These are phyloP conservation scores for Paulownia fortunei DNA, from an alignment of 257 asterid species.

Conservation along the genomic window DNA sequence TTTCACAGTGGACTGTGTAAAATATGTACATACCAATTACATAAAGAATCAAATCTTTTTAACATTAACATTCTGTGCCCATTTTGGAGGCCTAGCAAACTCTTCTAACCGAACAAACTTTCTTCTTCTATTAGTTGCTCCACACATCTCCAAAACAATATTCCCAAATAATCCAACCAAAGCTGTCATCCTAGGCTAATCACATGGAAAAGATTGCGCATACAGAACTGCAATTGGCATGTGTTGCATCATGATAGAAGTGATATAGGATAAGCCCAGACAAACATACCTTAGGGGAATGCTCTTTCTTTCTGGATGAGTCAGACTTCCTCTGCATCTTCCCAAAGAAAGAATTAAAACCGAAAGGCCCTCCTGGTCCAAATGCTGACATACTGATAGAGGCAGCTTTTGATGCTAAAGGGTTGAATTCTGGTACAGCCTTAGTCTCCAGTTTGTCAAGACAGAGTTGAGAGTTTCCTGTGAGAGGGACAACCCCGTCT, in stretches of 20 bases:
- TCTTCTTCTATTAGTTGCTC: not conserved
- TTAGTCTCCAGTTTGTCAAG: slow-evolving; percentile 42
- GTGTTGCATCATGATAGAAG: slow-evolving; percentile 21
- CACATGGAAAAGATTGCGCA: not conserved
- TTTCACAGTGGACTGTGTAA: not conserved
- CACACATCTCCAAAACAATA: not conserved
- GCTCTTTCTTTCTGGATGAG: slow-evolving; percentile 52
- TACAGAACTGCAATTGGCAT: slow-evolving; percentile 7
- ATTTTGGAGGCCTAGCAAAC: not conserved
- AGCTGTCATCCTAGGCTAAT: slow-evolving; percentile 2
- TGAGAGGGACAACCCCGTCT: slow-evolving; percentile 79
- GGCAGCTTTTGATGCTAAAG: slow-evolving; percentile 72
- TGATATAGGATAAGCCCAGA: slow-evolving; percentile 9
- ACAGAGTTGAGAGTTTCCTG: slow-evolving; percentile 37
- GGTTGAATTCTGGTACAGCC: slow-evolving; percentile 55
- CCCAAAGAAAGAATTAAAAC: slow-evolving; percentile 66
- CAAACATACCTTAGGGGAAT: slow-evolving; percentile 53
- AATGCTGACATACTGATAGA: slow-evolving; percentile 78
- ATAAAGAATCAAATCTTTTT: not conserved
- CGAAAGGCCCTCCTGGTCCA: slow-evolving; percentile 83
- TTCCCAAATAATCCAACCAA: slow-evolving; percentile 1
- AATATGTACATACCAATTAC: not conserved
- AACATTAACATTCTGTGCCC: not conserved
- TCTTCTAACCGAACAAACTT: not conserved
- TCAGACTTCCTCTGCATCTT: slow-evolving; percentile 56